Conservation (phyloP, 2,329 filamentous ascomycete genomes). For the Aaosphaeria pasadenensis region DNA sequence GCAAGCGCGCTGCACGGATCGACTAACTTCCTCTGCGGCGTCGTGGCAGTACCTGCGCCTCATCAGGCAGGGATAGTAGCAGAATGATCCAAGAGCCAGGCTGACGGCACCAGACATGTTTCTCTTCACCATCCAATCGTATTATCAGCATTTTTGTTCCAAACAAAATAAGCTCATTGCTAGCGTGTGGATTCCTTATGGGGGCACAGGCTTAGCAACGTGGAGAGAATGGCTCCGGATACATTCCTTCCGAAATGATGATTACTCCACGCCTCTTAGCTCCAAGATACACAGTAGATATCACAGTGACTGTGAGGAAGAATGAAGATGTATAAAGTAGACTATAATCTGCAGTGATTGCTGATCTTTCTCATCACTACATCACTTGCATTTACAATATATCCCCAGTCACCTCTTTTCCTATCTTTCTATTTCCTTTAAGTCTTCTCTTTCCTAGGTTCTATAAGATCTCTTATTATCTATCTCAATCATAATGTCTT, state of each 20-base stretch:
- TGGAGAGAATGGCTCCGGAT: too few relatives aligned
- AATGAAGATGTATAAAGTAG: slow-evolving; percentile 1
- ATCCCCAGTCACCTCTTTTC: slow-evolving; percentile 2
- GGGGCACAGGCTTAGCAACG: too few relatives aligned
- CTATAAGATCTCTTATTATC: slow-evolving; percentile 12
- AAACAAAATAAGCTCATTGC: too few relatives aligned
- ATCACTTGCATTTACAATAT: slow-evolving; percentile 13
- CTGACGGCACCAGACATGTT: slow-evolving; percentile 8
- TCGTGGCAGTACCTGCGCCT: slow-evolving; percentile 4
- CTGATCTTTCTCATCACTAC: slow-evolving; percentile 7
- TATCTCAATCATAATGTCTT: slow-evolving; percentile 30
- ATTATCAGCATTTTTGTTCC: not conserved
- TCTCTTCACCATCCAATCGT: slow-evolving; percentile 8
- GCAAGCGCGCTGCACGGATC: too few relatives aligned
- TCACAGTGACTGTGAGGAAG: too few relatives aligned
- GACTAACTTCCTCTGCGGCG: too few relatives aligned
- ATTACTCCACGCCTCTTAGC: too few relatives aligned
- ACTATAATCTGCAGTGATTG: not conserved
- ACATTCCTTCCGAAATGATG: too few relatives aligned
- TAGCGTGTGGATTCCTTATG: too few relatives aligned
- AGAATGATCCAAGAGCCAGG: not conserved
- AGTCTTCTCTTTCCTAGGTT: slow-evolving; percentile 16
- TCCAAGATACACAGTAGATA: too few relatives aligned
- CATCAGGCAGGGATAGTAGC: not conserved
- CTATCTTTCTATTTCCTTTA: slow-evolving; percentile 6